Base-by-base conservation (phyloP, 2,329 filamentous ascomycete genomes). In the Fusarium sp. region DNA sequence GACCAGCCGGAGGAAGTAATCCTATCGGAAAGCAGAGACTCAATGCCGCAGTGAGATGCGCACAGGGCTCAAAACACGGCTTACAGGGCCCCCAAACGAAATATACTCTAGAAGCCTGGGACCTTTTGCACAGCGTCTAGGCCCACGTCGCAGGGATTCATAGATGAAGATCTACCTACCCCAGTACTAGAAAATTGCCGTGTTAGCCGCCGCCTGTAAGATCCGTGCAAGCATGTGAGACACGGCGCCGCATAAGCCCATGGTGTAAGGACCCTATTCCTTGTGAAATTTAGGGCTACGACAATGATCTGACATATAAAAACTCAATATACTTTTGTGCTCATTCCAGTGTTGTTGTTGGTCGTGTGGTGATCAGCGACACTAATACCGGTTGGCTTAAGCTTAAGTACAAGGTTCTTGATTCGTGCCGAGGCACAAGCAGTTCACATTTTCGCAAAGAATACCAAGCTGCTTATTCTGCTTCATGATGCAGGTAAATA, bases 121-220 rank as follows among this genome's bases (percentile, higher is more conserved):
- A 53, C 39, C 40, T 67, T 66, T 66, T 66, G 62, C 57, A 31
- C 36, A 47, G 40, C 55, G 63, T 50, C 63, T 51, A 62, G 62
- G 14, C 49, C 49, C 49, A 57, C 11, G 19, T 44, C 36, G 33
- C 62, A 52, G 44, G 62, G 61, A 56, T 60, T 38, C 28, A 55
- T 14, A 59, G 63, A 59, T 55, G 47, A 52, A 55, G 58, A 65
- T 68, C 64, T 67, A 40, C 58, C 52, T 36, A 51, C 44, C 52
- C 58, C 24, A 42, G 51, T 50, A 42, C 22, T n/a, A 38, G 38
- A 14, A 36, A 36, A 21, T 39, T 70, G 67, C 67, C 67, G 67
- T 60, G 28, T 54, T 70, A 70, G 53, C 67, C 67, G 67, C 21
- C 34, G 26, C 24, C 17, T 45, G 38, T 31, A 26, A 55, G 42